Conservation (phyloP, 345 rosid genomes). For the Pistacia atlantica region DNA sequence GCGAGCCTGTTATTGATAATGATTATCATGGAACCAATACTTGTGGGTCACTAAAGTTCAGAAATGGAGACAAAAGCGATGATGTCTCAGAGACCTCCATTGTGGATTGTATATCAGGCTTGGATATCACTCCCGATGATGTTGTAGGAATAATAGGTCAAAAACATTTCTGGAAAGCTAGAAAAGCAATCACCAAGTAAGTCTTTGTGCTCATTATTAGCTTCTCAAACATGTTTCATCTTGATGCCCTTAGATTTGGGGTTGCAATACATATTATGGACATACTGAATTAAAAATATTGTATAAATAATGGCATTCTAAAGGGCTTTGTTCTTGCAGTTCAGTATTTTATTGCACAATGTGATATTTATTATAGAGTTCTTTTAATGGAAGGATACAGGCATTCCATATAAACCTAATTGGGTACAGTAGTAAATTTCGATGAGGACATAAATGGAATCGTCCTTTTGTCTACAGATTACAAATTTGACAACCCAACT, state of each 20-base stretch:
- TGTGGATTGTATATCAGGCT: slow-evolving; percentile 61
- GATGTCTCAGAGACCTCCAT: slow-evolving; percentile 63
- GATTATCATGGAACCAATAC: slow-evolving; percentile 33
- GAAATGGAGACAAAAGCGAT: slow-evolving; percentile 55
- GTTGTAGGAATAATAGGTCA: slow-evolving; percentile 88
- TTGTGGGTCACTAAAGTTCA: slow-evolving; percentile 27
- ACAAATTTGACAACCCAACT: neutral
- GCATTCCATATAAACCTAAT: slow-evolving; percentile 1
- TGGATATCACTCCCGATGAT: slow-evolving; percentile 78
- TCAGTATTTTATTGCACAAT: neutral
- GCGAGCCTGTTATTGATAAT: slow-evolving; percentile 36
- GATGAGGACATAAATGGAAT: neutral
- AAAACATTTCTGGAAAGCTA: slow-evolving; percentile 91
- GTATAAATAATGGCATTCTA: neutral
- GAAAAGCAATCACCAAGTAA: slow-evolving; percentile 88
- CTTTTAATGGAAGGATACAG: neutral
- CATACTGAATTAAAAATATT: neutral
- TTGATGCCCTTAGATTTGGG: slow-evolving; percentile 3
- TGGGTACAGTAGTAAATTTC: neutral
- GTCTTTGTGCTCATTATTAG: slow-evolving; percentile 24
- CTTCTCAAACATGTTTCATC: neutral
- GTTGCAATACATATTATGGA: neutral
- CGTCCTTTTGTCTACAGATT: neutral
- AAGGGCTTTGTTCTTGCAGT: neutral
- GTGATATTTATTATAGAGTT: neutral